A percentile compares a stretch with the other conserved stretches of the same genome.
Conservation (phyloP, 148 eudicot species). For the Cornus suecica region DNA sequence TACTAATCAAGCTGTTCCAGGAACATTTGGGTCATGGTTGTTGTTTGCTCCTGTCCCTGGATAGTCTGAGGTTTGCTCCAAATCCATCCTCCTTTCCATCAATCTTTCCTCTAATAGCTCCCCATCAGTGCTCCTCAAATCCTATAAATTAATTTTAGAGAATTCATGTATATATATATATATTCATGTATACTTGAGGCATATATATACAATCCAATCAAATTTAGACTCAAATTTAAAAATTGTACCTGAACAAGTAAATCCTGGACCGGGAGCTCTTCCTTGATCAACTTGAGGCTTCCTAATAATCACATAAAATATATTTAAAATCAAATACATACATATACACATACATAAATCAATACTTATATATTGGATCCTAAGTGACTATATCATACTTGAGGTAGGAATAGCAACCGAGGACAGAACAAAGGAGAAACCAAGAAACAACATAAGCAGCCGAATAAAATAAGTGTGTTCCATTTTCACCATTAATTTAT, state of each 20-base stretch:
- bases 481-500: background rate
- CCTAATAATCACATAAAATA: constrained; percentile 5
- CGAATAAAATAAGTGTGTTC: background rate
- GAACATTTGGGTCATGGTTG: constrained; percentile 27
- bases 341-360: background rate
- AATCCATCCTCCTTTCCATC: constrained; percentile 21
- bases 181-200: background rate
- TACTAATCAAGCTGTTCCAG: constrained; percentile 12
- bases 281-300: constrained; percentile 5
- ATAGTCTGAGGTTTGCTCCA: constrained; percentile 27
- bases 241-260: constrained; percentile 5
- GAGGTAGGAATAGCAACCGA: constrained; percentile 15
- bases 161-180: background rate
- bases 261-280: background rate
- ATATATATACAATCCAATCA: too few species aligned
- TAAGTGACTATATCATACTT: constrained; percentile 11
- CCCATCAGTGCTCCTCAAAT: background rate
- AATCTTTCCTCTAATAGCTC: background rate
- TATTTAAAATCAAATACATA: background rate
- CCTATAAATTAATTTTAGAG: constrained; percentile 8
- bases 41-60: constrained; percentile 29
- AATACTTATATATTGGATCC: background rate
- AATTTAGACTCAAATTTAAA: background rate
- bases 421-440: constrained; percentile 9
- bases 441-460: constrained; percentile 1